Evolutionary conservation across 2,329 filamentous ascomycete species (phyloP).

Genomic region (Fusarium sp.): DNA sequence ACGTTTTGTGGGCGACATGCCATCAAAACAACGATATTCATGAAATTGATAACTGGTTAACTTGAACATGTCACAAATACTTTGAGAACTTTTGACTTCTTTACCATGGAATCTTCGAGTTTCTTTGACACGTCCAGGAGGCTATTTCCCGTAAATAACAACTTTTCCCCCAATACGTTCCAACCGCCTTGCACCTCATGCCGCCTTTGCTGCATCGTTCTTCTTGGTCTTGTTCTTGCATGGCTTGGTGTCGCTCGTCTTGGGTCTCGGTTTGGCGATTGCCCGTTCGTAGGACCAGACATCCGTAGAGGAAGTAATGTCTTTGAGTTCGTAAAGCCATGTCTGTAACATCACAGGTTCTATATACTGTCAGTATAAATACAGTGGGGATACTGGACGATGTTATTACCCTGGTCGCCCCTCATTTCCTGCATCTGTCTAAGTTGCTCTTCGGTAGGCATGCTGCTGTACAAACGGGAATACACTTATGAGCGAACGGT

Average conservation of each 20-base stretch:
- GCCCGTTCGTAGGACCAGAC: not conserved
- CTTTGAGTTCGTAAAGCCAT: not conserved
- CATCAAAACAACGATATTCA: no score
- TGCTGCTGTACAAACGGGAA: rapidly evolving
- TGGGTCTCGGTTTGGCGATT: not conserved
- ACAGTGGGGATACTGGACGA: rapidly evolving
- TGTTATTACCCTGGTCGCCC: not conserved
- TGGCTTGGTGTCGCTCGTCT: rapidly evolving
- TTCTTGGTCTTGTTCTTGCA: rapidly evolving
- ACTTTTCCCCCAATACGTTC: rapidly evolving
- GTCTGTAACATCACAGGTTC: not conserved
- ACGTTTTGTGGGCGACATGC: no score
- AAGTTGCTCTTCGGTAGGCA: not conserved
- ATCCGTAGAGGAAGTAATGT: not conserved
- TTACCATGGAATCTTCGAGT: not conserved
- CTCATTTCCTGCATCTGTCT: not conserved
- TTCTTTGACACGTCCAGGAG: rapidly evolving
- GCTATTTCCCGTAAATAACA: not conserved
- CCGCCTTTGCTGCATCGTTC: not conserved
- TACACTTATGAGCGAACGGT: rapidly evolving
- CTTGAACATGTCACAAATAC: not conserved
- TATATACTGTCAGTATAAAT: not conserved
- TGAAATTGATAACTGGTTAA: not conserved
- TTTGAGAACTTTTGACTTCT: not conserved
- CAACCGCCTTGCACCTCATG: rapidly evolving